Evolutionary conservation across 1,284 basidiomycete genomes (phyloP), one percentile per base, ranked within the genome.

Genomic region (Grifola frondosa): DNA sequence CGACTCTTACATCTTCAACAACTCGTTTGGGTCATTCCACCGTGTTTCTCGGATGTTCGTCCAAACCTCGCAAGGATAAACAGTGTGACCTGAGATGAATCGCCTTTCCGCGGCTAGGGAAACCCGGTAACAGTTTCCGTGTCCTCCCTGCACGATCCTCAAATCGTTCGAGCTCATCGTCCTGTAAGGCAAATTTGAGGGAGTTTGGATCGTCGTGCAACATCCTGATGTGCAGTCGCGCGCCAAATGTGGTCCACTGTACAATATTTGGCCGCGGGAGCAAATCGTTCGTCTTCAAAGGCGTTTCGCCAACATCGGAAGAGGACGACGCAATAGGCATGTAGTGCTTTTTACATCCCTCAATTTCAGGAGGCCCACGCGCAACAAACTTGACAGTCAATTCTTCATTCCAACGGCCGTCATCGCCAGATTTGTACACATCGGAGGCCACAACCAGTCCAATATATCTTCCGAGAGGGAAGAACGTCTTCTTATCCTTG

Each of bases 11-110:
- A n/a, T n/a, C n/a, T n/a, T 42, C 32, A 49, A 38, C 37, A 57
- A 60, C 17, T 44, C 37, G 21, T 28, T 21, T 9, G 57, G 55
- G 39, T 60, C 53, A 28, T 42, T 43, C 20, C 44, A 35, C 34
- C 50, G 35, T 8, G 48, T 53, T 23, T 51, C 53, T 21, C 56
- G 24, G 30, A 61, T 49, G 42, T 61, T 54, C 36, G 50, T 45
- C 59, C 59, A 61, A 6, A 61, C 46, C 8, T 42, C 12, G 52
- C 58, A 11, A 56, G 59, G 2, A 58, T n/a, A n/a, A n/a, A n/a
- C n/a, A n/a, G n/a, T n/a, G n/a, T n/a, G n/a, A n/a, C n/a, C n/a
- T n/a, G n/a, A n/a, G n/a, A n/a, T n/a, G n/a, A n/a, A n/a, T n/a
- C n/a, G n/a, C n/a, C n/a, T n/a, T n/a, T n/a, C n/a, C n/a, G 22